phyloP scores from a whole-genome alignment of 352 stramenopile species.

The Phytophthora sp. region DNA sequence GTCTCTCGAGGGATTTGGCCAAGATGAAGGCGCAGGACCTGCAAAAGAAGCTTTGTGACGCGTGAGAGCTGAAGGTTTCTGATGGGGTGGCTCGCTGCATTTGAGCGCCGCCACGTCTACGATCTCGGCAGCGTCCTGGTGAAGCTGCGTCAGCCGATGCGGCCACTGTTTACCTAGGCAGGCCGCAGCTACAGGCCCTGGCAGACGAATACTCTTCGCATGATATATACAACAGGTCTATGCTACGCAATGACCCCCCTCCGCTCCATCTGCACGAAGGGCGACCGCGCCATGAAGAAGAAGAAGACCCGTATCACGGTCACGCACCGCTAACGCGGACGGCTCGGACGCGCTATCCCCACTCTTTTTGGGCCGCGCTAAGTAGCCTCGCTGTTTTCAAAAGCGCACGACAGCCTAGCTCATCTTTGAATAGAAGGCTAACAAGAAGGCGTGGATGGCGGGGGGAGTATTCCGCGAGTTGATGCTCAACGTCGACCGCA shows the following conservation, averaged over 20 bases:
- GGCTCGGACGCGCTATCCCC: background rate
- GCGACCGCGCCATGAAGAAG: constrained; percentile 3
- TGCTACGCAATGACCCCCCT: constrained; percentile 14
- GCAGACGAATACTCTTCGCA: constrained; percentile 2
- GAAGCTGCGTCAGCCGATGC: constrained; percentile 15
- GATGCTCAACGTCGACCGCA: constrained; percentile 6
- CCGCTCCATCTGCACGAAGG: constrained; percentile 9
- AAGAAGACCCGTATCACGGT: constrained; percentile 16
- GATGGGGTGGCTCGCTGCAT: constrained; percentile 8
- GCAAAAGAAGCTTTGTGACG: constrained; percentile 15
- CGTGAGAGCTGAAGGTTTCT: constrained; percentile 4
- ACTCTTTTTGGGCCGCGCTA: too few relatives aligned
- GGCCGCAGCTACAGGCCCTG: background rate
- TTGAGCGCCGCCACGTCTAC: constrained; percentile 1
- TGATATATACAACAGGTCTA: constrained; percentile 8
- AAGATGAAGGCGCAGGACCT: constrained; percentile 8
- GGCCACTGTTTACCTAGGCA: background rate
- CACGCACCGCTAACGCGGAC: constrained; percentile 15
- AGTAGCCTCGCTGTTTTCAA: constrained; percentile 4
- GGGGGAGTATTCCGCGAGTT: constrained; percentile 10
- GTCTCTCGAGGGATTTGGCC: background rate
- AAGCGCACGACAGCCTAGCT: background rate
- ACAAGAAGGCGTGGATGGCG: constrained; percentile 21
- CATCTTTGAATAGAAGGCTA: constrained; percentile 9
- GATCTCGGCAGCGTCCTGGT: background rate